Percentiles rank a stretch among this genome's conserved stretches.
phyloP scores from a whole-genome alignment of 1,139 yeast genomes.

The Saccharomyces hybrid region DNA sequence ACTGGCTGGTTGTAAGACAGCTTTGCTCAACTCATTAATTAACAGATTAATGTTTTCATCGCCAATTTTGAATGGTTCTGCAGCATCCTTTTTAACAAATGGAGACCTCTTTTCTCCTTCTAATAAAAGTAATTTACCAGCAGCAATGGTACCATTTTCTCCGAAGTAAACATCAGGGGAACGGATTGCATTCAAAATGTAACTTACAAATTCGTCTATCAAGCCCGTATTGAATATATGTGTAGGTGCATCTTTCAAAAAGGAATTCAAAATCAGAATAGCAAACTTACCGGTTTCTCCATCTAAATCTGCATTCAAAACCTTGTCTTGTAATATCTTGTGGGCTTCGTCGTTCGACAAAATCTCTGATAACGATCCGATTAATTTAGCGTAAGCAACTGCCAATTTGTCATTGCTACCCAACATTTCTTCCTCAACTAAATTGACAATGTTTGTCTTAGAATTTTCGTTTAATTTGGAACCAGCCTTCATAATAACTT shows the following conservation, averaged over 20 bases:
- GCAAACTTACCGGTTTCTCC: constrained; percentile 52
- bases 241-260: constrained; percentile 65
- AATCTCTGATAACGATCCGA: constrained; percentile 70
- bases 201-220: constrained; percentile 41
- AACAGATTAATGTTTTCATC: constrained; percentile 36
- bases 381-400: constrained; percentile 67
- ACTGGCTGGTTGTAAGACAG: constrained; percentile 47
- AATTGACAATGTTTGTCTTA: constrained; percentile 58
- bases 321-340: constrained; percentile 51
- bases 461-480: constrained; percentile 66
- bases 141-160: constrained; percentile 75
- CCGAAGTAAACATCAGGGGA: constrained; percentile 48
- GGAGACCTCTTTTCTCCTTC: constrained; percentile 41
- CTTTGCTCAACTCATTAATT: constrained; percentile 43
- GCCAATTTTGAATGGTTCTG: constrained; percentile 35
- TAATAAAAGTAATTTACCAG: constrained; percentile 69
- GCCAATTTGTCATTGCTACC: constrained; percentile 53
- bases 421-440: constrained; percentile 66
- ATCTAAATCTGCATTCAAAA: constrained; percentile 36
- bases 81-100: constrained; percentile 22
- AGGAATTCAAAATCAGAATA: constrained; percentile 67
- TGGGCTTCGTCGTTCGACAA: constrained; percentile 60
- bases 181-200: constrained; percentile 42
- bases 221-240: constrained; percentile 50
- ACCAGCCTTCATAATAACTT: constrained; percentile 79